Evolutionary conservation across 495 filamentous ascomycete genomes (phyloP).

Genomic region (Penicillium manginii): DNA sequence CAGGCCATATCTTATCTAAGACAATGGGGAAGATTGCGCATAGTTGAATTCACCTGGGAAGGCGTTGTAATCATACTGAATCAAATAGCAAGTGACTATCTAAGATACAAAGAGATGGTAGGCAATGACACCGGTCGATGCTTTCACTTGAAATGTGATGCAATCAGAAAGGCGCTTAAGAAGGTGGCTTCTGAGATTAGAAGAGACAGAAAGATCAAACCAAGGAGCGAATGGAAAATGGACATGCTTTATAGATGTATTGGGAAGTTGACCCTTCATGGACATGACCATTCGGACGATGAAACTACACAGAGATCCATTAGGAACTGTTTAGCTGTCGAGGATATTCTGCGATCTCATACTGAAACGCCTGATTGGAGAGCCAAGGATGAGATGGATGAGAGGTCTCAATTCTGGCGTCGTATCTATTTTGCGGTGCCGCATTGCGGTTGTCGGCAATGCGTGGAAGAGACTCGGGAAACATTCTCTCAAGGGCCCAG

Average conservation of each 20-base stretch:
- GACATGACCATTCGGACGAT: slow-evolving; percentile 2
- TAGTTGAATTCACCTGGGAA: not conserved
- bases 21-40: not conserved
- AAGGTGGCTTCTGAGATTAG: not conserved
- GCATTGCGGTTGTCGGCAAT: not conserved
- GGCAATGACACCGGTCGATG: not conserved
- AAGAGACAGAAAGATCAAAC: not conserved
- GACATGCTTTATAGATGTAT: not conserved
- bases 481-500: not conserved
- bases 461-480: not conserved
- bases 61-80: not conserved
- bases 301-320: not conserved
- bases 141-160: not conserved
- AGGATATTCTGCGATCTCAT: not conserved
- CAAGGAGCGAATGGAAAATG: not conserved
- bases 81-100: not conserved
- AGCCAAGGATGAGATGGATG: not conserved
- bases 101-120: not conserved
- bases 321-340: not conserved
- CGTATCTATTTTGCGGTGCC: not conserved
- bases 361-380: not conserved
- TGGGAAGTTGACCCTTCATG: not conserved
- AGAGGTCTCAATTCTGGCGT: not conserved
- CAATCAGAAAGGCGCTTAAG: not conserved
- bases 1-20: not conserved